Base-by-base conservation (phyloP, 805 yeast genomes). In the Candida argentea region DNA sequence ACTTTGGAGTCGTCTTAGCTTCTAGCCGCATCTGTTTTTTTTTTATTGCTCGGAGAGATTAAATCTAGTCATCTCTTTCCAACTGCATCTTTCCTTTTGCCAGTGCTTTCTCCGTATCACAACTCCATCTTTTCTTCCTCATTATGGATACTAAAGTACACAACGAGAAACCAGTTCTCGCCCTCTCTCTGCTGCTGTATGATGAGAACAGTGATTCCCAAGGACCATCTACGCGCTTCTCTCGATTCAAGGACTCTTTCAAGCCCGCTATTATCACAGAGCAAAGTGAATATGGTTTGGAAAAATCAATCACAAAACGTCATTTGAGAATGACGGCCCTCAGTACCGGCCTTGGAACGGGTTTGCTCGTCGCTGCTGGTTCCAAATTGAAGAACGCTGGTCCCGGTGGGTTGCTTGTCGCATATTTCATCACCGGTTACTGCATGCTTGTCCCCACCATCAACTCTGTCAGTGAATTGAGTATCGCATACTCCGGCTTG, bases 331-430 rank as follows among this genome's bases (percentile, higher is more conserved):
- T 51, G 20, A 49, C 50, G 37, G 48, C 57, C 2, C 37, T 54
- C 15, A 42, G 49, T 20, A 49, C 57, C n/a, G 56, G 54, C 13
- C 30, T 38, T 28, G 55, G 55, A 6, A 50, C 55, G 12, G 55
- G 55, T 16, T 42, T 50, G 25, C 39, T 50, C 37, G 55, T 49
- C 11, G 55, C 52, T 5, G 43, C 50, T 3, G 52, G 50, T n/a
- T 30, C 43, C 24, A 49, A 49, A 28, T 38, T 49, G 35, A 30
- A 43, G 5, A 26, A 32, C 13, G 53, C 51, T 3, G 54, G 54
- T 2, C 54, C 54, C 2, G 37, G 42, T 6, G 37, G 47, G 19
- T 35, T 47, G 6, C 32, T 47, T 20, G 34, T 47, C 12, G 51
- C 48, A 10, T 47, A 47, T 30, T 37, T 42, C 24, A 35, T 47